Base-by-base conservation (phyloP, 495 filamentous ascomycete genomes). In the Penicillium argentinense region DNA sequence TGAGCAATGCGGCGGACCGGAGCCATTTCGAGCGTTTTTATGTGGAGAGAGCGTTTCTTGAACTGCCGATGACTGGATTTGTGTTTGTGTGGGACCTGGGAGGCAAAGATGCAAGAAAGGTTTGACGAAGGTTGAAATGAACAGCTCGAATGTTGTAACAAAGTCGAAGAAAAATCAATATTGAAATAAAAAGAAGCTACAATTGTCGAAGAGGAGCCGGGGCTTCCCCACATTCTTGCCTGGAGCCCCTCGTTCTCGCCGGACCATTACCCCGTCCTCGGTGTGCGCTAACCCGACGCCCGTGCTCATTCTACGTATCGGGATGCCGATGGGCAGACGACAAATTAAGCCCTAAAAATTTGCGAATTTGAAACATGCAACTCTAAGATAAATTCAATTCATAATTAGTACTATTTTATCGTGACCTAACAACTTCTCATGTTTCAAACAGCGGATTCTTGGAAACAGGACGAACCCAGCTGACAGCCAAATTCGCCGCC, bases 401-500 rank as follows among this genome's bases (percentile, higher is more conserved):
- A n/a, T n/a, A n/a, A n/a, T n/a, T n/a, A n/a, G n/a, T n/a, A n/a
- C n/a, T n/a, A 25, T 19, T 26, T 14, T 23, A 39, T 23, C 37
- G 8, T 25, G 9, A 17, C 11, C 3, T 12, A 39, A 25, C 14
- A 16, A 2, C 8, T 45, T 17, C 11, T 44, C 53, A 57, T n/a
- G 47, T 44, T 21, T 16, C 25, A 42, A 59, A 47, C 2, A 52
- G 42, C 23, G 60, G 53, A 12, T 23, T 57, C 44, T 57, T 68
- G 3, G 87, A 83, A 22, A 91, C 75, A 1, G 87, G 86, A 14
- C 71, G 66, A 45, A 91, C 86, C 89, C 89, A 93, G 33, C 72
- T 71, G 29, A 91, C 71, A 12, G 67, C 65, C 13, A 92, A 19
- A 49, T 87, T 88, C 4, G 88, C 73, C 0, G 48, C 81, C 36